A percentile compares a stretch with the other conserved stretches of the same genome.
Evolutionary conservation across 2,329 filamentous ascomycete genomes (phyloP).

Genomic region (Neopestalotiopsis clavispora): DNA sequence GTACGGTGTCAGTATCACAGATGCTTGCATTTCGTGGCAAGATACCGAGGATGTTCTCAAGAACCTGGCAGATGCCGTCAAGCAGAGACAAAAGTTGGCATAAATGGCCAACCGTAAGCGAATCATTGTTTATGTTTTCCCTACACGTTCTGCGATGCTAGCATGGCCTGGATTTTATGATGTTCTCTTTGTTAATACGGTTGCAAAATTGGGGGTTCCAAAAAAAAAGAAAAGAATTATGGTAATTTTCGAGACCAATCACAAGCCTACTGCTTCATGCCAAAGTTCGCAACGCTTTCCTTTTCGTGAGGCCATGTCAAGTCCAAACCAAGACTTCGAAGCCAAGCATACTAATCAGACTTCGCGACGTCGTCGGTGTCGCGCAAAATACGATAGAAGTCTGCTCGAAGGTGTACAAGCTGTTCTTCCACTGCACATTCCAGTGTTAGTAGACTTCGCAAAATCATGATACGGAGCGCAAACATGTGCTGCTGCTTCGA

Average conservation of each 20-base stretch:
- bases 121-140: constrained; percentile 7
- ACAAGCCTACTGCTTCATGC: background rate
- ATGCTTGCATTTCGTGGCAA: constrained; percentile 95
- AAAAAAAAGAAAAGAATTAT: background rate
- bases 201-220: background rate
- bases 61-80: constrained; percentile 78
- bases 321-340: background rate
- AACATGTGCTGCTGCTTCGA: background rate
- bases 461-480: background rate
- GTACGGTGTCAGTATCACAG: constrained; percentile 95
- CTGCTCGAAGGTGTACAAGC: background rate
- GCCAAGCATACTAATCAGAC: background rate
- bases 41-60: constrained; percentile 83
- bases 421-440: background rate
- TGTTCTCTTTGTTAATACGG: background rate
- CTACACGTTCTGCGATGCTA: background rate
- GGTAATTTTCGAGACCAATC: background rate
- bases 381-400: background rate
- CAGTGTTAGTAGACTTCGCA: background rate
- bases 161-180: background rate
- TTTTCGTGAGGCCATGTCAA: too few species aligned
- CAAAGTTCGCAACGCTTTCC: background rate
- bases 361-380: background rate
- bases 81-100: constrained; percentile 65
- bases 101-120: constrained; percentile 30